A percentile compares a stretch with the other conserved stretches of the same genome.
phyloP scores from a whole-genome alignment of 2,329 filamentous ascomycete genomes.

The Clonostachys chloroleuca region DNA sequence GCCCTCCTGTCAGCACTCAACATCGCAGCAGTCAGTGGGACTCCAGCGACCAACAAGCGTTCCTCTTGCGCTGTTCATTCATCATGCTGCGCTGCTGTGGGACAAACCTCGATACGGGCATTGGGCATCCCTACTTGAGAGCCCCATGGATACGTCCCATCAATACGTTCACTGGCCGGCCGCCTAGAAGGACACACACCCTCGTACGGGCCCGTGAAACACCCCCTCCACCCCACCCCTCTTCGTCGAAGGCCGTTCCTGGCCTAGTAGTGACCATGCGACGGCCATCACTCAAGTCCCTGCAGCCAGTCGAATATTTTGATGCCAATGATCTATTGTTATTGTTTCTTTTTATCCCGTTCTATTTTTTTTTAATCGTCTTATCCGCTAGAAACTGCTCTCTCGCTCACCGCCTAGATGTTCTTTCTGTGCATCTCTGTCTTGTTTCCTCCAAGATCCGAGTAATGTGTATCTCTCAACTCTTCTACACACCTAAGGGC shows the following conservation, averaged over 20 bases:
- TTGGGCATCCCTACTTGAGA: conserved; percentile 32
- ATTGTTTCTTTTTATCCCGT: too few species aligned
- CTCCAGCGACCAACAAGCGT: conserved; percentile 16
- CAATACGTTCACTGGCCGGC: conserved; percentile 9
- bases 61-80: conserved; percentile 10
- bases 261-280: not conserved
- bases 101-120: conserved; percentile 17
- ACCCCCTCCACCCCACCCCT: not conserved
- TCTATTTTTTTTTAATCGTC: too few species aligned
- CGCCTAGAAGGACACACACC: not conserved
- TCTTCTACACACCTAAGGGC: too few species aligned
- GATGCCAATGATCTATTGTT: too few species aligned
- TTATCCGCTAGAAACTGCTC: too few species aligned
- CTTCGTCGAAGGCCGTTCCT: conserved; percentile 1
- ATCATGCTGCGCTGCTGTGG: too few species aligned
- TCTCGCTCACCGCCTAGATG: too few species aligned
- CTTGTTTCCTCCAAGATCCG: too few species aligned
- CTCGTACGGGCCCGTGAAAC: conserved; percentile 2
- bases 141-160: conserved; percentile 15
- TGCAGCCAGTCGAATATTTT: not conserved
- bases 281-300: not conserved
- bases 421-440: too few species aligned
- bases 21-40: conserved; percentile 3
- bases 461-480: too few species aligned
- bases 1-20: conserved; percentile 1